Conservation (phyloP, 2,329 filamentous ascomycete species). For the Juglanconis sp. region DNA sequence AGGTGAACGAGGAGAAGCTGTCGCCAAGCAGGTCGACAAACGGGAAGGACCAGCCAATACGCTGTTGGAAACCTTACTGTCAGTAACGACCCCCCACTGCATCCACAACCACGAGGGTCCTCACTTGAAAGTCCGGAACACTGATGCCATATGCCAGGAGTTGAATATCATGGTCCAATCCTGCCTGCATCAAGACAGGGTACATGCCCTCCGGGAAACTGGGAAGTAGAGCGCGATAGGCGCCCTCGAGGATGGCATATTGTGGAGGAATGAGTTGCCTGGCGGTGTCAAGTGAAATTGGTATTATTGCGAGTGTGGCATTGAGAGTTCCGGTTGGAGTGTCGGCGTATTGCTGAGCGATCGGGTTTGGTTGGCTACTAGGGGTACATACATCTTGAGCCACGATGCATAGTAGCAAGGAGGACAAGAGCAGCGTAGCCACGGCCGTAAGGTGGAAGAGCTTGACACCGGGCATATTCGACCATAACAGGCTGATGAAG, state of each 20-base stretch:
- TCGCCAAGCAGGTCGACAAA: slow-evolving; percentile 52
- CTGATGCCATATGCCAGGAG: slow-evolving; percentile 35
- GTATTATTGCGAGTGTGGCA: slow-evolving; percentile 49
- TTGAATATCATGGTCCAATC: slow-evolving; percentile 50
- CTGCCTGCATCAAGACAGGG: slow-evolving; percentile 48
- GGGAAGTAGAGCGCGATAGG: slow-evolving; percentile 45
- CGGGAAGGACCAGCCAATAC: slow-evolving; percentile 50
- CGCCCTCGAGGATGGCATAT: slow-evolving; percentile 48
- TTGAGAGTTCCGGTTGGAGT: slow-evolving; percentile 52
- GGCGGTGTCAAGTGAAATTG: slow-evolving; percentile 45
- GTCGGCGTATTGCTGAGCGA: slow-evolving; percentile 42
- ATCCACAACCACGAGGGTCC: slow-evolving; percentile 18
- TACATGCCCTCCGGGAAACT: slow-evolving; percentile 50
- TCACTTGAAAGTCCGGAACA: slow-evolving; percentile 47
- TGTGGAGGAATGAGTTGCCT: slow-evolving; percentile 44
- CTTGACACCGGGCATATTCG: slow-evolving; percentile 12
- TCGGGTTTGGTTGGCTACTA: slow-evolving; percentile 42
- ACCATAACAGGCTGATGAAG: background rate
- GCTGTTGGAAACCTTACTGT: slow-evolving; percentile 31
- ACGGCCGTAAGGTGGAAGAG: slow-evolving; percentile 6
- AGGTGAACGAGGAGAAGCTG: slow-evolving; percentile 49
- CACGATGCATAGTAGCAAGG: background rate
- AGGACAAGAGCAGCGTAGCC: slow-evolving; percentile 12
- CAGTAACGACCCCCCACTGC: slow-evolving; percentile 5
- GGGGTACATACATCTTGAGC: slow-evolving; percentile 24